Conservation (phyloP, 768 basidiomycete species). For the Boletellus sp. region DNA sequence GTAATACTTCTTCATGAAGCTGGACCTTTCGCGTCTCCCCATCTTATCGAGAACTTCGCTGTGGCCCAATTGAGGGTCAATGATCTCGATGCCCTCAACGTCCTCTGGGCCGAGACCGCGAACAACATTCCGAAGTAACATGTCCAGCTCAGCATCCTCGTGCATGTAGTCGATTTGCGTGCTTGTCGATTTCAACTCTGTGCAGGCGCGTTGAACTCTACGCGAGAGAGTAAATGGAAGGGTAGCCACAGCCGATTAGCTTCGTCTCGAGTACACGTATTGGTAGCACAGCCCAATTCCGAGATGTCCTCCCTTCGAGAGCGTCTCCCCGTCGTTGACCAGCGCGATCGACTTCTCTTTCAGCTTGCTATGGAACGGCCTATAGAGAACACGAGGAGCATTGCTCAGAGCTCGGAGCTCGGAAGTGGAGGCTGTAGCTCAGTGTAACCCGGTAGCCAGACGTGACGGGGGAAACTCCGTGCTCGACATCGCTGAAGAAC, state of each 20-base stretch:
- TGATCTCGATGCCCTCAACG: slow-evolving; percentile 1
- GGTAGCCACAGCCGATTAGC: not conserved
- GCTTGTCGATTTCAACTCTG: too few relatives aligned
- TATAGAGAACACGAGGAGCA: not conserved
- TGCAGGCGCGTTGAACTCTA: not conserved
- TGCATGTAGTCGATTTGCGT: accelerated
- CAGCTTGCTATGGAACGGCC: not conserved
- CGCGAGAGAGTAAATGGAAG: not conserved
- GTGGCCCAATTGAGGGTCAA: not conserved
- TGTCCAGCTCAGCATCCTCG: too few relatives aligned
- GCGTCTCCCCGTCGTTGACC: slow-evolving; percentile 24
- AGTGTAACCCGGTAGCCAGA: slow-evolving; percentile 42
- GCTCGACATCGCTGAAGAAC: slow-evolving; percentile 42
- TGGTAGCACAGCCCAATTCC: slow-evolving; percentile 35
- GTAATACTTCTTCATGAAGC: not conserved
- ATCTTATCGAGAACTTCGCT: too few relatives aligned
- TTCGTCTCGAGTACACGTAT: slow-evolving; percentile 19
- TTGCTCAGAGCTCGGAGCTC: not conserved
- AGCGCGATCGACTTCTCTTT: slow-evolving; percentile 9
- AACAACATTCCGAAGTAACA: accelerated
- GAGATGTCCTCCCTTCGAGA: slow-evolving; percentile 31
- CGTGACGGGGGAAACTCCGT: slow-evolving; percentile 39
- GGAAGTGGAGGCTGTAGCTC: slow-evolving; percentile 36
- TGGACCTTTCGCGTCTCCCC: not conserved
- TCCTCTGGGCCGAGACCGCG: not conserved